These are phyloP conservation scores for Solanum hybrid DNA, from an alignment of 305 asterid genomes.

Conservation along the genomic window DNA sequence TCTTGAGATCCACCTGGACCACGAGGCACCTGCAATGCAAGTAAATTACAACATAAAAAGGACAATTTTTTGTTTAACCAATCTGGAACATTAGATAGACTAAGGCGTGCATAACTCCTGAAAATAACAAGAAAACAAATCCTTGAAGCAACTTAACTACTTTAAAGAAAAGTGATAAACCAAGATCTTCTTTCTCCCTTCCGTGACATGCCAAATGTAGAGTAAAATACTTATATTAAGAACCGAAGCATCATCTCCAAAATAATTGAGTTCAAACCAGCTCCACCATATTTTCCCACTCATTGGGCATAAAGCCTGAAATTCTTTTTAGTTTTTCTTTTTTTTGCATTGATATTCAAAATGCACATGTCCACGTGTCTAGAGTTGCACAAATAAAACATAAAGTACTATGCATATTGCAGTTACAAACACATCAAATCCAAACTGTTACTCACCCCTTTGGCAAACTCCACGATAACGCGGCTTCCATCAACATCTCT, in stretches of 20 bases:
- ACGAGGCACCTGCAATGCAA: slow-evolving; percentile 45
- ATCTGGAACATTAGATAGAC: neutral
- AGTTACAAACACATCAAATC: neutral
- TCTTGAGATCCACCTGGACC: slow-evolving; percentile 67
- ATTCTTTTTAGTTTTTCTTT: neutral
- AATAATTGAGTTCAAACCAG: neutral
- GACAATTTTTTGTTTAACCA: neutral
- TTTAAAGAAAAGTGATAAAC: neutral
- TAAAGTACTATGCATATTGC: neutral
- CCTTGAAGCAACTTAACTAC: neutral
- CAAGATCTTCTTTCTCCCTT: neutral
- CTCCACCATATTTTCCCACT: neutral
- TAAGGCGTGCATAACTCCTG: neutral
- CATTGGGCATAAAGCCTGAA: neutral
- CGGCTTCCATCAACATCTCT: slow-evolving; percentile 51
- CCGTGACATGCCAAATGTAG: neutral
- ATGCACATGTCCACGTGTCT: neutral
- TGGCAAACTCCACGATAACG: slow-evolving; percentile 38
- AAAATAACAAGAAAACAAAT: neutral
- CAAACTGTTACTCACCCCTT: slow-evolving; percentile 29
- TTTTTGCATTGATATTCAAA: neutral
- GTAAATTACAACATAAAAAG: neutral
- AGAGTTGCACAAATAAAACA: neutral
- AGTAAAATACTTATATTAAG: neutral
- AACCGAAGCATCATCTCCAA: neutral